Base-by-base conservation (phyloP, 2,329 filamentous ascomycete genomes). In the Arthroderma sp. region DNA sequence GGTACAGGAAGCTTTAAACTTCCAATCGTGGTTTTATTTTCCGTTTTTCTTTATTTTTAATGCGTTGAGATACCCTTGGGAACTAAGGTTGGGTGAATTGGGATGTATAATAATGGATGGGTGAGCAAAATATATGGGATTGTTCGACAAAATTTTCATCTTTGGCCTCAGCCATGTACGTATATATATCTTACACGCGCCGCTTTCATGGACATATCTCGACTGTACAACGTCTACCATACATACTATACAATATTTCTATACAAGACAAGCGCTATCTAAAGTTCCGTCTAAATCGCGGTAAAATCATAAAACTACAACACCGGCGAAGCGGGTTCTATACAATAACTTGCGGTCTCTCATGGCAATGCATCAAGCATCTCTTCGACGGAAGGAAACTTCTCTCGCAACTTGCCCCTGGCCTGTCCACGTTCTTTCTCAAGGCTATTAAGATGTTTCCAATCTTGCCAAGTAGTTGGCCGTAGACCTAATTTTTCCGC, bases 391-490 rank as follows among this genome's bases (percentile, higher is more conserved):
- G 65, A 68, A 5, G 60, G 63, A 53, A 79, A 72, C 60, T 81
- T 81, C 62, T 89, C 85, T 52, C 91, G 75, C 55, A 79, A 74
- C 62, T 94, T 96, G 0, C 87, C 88, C 43, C 66, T 71, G 39
- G 60, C 59, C 48, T 69, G 63, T 0, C 91, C 91, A 40, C 72
- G 73, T 45, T 76, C 68, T 54, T 70, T 77, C 64, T 98, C 91
- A 3, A 73, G 80, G n/a, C 65, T 63, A 62, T 98, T 87, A 50
- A 98, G 95, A 50, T 68, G 78, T 61, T 78, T 69, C 91, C 91
- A 98, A 53, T 93, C 84, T 27, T 76, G 63, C 91, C 91, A 98
- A 40, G 72, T 77, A 11, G 95, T 80, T 9, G 78, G 72, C 44
- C 71, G 71, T 3, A 81, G 70, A 1, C 75, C 75, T 47, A 68